Conservation (phyloP, 1,284 basidiomycete genomes). For the Cerrena zonata region DNA sequence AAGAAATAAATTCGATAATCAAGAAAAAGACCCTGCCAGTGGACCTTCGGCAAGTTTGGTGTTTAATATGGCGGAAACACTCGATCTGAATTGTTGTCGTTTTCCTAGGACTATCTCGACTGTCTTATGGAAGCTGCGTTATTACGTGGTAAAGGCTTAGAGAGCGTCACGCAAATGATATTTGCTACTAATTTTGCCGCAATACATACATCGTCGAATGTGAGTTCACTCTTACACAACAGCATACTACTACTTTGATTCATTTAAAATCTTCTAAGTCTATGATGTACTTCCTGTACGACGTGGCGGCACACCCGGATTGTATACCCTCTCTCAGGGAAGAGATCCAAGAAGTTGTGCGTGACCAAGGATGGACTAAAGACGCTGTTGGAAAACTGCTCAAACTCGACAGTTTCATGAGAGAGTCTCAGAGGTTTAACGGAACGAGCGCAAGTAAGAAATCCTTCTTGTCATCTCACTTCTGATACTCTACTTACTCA, state of each 20-base stretch:
- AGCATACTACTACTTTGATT: background rate
- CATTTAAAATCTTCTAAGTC: slow-evolving; percentile 17
- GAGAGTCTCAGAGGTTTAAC: slow-evolving; percentile 14
- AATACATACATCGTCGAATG: background rate
- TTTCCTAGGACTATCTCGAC: too few species aligned
- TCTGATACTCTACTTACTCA: background rate
- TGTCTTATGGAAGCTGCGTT: too few species aligned
- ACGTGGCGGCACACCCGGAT: slow-evolving; percentile 19
- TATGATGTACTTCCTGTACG: slow-evolving; percentile 22
- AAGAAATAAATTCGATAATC: too few species aligned
- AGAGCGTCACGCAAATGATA: too few species aligned
- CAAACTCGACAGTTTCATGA: slow-evolving; percentile 24
- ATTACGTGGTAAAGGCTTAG: too few species aligned
- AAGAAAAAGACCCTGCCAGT: too few species aligned
- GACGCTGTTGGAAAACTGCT: slow-evolving; percentile 20
- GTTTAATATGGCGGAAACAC: too few species aligned
- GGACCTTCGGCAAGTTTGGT: too few species aligned
- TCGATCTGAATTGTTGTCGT: too few species aligned
- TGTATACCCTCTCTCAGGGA: slow-evolving; percentile 20
- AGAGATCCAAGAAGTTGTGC: slow-evolving; percentile 16
- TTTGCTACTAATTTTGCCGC: background rate
- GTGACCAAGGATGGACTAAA: slow-evolving; percentile 17
- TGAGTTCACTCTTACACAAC: background rate
- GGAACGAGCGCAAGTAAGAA: slow-evolving; percentile 9
- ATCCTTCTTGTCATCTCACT: too few species aligned